Evolutionary conservation across 176 grass and related monocot genomes (phyloP).

Genomic region (Canna indica): DNA sequence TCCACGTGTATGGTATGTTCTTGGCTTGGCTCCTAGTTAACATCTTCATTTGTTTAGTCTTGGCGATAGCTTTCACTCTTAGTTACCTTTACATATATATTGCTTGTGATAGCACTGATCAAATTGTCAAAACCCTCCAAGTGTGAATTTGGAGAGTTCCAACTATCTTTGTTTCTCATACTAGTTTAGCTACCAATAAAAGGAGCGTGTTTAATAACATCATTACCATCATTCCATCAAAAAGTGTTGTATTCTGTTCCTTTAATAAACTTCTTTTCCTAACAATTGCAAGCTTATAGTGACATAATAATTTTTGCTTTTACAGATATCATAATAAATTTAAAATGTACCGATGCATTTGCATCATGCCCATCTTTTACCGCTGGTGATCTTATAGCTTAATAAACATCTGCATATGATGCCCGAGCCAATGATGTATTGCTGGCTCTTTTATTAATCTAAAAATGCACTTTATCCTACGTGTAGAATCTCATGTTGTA

Average conservation of each 20-base stretch:
- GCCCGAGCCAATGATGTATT: neutral
- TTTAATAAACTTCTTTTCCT: neutral
- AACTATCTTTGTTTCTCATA: neutral
- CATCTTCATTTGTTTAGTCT: too few species aligned
- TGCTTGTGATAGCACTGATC: neutral
- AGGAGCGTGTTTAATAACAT: neutral
- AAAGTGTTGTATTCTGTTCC: too few species aligned
- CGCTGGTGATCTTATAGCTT: too few species aligned
- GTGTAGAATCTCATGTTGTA: too few species aligned
- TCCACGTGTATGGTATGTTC: neutral
- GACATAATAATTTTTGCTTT: neutral
- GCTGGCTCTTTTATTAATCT: neutral
- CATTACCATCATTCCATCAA: too few species aligned
- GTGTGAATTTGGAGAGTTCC: too few species aligned
- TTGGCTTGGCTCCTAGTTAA: too few species aligned
- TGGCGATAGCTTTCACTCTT: too few species aligned
- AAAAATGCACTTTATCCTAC: neutral
- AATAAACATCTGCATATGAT: neutral
- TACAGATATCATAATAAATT: neutral
- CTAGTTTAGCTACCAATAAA: neutral
- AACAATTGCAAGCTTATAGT: neutral
- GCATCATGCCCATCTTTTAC: too few species aligned
- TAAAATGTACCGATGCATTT: too few species aligned
- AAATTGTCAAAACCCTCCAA: too few species aligned
- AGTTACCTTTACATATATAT: neutral